Evolutionary conservation across 1,284 basidiomycete genomes (phyloP).

Genomic region (Filobasidium uniguttulatum): DNA sequence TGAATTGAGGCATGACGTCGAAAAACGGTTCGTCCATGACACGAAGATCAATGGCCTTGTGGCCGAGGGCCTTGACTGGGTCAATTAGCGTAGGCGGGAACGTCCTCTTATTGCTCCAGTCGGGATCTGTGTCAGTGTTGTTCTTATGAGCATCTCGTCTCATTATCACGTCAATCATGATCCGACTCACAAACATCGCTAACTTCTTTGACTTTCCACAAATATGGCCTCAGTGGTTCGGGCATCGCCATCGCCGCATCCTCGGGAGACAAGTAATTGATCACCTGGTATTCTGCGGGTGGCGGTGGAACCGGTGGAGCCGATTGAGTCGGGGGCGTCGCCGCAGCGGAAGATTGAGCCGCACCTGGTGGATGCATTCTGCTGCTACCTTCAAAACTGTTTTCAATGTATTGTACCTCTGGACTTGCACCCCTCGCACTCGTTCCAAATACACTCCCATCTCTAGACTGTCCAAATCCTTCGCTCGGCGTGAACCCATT

Average conservation of each 20-base stretch:
- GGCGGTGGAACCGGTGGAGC: no score
- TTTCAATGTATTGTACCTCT: no score
- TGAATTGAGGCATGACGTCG: slow-evolving; percentile 20
- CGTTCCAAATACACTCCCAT: background rate
- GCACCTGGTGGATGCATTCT: no score
- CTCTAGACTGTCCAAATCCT: slow-evolving; percentile 2
- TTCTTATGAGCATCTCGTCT: no score
- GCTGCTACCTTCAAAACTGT: no score
- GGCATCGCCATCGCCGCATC: background rate
- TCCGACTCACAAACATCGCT: background rate
- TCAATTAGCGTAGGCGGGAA: slow-evolving; percentile 9
- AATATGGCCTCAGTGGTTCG: background rate
- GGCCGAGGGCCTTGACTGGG: slow-evolving; percentile 3
- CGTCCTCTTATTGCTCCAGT: slow-evolving; percentile 8
- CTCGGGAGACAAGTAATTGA: no score
- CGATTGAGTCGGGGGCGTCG: no score
- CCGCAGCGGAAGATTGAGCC: no score
- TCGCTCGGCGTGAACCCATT: background rate
- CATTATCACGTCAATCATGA: background rate
- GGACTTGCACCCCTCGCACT: slow-evolving; percentile 3
- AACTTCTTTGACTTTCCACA: background rate
- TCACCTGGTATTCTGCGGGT: no score
- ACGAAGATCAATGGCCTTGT: slow-evolving; percentile 10
- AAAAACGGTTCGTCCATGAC: slow-evolving; percentile 23
- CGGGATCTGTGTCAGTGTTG: background rate